Conservation (phyloP, 2,329 filamentous ascomycete species). For the Penicillium sp. region DNA sequence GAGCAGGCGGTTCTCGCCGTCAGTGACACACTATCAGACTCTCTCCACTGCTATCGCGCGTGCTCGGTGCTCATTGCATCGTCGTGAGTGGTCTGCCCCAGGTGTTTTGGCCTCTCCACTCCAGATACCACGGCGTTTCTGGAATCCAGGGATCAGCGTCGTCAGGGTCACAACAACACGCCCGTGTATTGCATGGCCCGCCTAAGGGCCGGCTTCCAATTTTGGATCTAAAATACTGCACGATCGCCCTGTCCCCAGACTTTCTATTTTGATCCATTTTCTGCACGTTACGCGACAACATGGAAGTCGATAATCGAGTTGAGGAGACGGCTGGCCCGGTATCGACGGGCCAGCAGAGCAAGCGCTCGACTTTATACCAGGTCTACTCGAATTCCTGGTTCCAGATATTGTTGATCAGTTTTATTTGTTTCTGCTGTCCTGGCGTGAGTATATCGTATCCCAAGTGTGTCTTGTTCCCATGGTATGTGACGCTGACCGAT, state of each 20-base stretch:
- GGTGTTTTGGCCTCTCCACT: constrained; percentile 13
- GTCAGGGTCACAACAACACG: constrained; percentile 7
- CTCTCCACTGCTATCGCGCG: not conserved
- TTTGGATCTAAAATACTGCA: not conserved
- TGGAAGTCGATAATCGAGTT: constrained; percentile 10
- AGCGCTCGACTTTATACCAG: constrained; percentile 20
- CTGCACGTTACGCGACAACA: not conserved
- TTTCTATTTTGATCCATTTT: not conserved
- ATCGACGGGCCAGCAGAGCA: not conserved
- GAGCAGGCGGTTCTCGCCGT: constrained; percentile 10
- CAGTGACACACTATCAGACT: not conserved
- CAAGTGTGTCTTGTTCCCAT: not conserved
- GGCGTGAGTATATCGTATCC: constrained; percentile 25
- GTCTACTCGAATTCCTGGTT: constrained; percentile 53
- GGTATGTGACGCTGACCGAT: not conserved
- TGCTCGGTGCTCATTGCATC: not conserved
- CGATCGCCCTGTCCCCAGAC: not conserved
- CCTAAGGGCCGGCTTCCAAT: not conserved
- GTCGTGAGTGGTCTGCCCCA: constrained; percentile 4
- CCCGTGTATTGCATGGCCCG: constrained; percentile 2
- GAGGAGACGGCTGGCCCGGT: constrained; percentile 22
- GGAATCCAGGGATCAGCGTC: constrained; percentile 16
- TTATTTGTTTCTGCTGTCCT: constrained; percentile 56
- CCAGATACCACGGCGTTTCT: constrained; percentile 9
- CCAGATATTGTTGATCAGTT: constrained; percentile 54